Conservation (phyloP, 805 yeast genomes). For the Naumovozyma castellii region DNA sequence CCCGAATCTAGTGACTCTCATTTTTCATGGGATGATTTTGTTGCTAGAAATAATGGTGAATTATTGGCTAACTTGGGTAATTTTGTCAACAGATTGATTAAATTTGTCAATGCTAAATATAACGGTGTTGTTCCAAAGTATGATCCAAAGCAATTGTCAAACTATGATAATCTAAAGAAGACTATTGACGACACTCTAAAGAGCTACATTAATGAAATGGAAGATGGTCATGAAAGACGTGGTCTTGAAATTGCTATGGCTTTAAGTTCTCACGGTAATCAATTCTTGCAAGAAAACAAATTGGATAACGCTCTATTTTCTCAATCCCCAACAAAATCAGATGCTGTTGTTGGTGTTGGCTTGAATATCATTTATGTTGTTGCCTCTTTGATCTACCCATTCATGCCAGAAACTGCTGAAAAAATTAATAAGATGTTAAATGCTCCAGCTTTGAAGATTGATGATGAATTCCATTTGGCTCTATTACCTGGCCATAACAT, state of each 20-base stretch:
- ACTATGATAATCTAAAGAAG: constrained; percentile 35
- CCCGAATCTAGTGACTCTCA: constrained; percentile 96
- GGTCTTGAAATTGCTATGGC: constrained; percentile 91
- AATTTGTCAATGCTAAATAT: constrained; percentile 83
- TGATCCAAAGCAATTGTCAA: constrained; percentile 39
- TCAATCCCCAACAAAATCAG: constrained; percentile 68
- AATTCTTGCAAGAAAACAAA: constrained; percentile 91
- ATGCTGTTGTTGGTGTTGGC: constrained; percentile 88
- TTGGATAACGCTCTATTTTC: constrained; percentile 79
- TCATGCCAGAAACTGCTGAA: constrained; percentile 74
- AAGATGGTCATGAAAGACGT: constrained; percentile 67
- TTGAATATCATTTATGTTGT: constrained; percentile 79
- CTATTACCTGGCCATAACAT: constrained; percentile 76
- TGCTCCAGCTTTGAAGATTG: constrained; percentile 70
- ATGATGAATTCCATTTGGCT: constrained; percentile 61
- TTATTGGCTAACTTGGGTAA: constrained; percentile 93
- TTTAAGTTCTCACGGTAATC: constrained; percentile 86
- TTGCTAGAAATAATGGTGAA: constrained; percentile 86
- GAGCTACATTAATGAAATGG: constrained; percentile 63
- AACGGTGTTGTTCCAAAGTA: constrained; percentile 79
- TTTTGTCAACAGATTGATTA: constrained; percentile 87
- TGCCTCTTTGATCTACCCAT: constrained; percentile 77
- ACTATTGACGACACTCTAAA: constrained; percentile 58
- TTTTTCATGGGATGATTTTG: constrained; percentile 96
- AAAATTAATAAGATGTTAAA: constrained; percentile 71